phyloP scores from a whole-genome alignment of 129 eudicot species.

The Arctium minus region DNA sequence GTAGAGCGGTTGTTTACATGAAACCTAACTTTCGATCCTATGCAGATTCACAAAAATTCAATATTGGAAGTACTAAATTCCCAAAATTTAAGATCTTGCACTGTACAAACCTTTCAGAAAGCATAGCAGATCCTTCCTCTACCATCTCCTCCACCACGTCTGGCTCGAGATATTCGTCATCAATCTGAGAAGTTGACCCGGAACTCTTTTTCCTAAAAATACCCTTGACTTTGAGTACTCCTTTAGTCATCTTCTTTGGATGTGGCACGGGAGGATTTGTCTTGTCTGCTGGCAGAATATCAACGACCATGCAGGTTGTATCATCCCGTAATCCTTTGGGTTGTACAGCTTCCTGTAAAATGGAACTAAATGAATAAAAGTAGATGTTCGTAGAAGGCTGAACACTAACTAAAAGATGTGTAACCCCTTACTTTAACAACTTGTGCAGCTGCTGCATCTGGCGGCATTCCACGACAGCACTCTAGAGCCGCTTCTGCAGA shows the following conservation, averaged over 20 bases:
- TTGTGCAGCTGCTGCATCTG: constrained; percentile 95
- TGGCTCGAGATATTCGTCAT: constrained; percentile 61
- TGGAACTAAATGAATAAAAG: neutral
- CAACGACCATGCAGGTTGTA: constrained; percentile 96
- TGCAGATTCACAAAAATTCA: neutral
- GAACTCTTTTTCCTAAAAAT: constrained; percentile 73
- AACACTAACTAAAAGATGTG: neutral
- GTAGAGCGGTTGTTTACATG: too few relatives aligned
- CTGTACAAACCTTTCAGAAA: constrained; percentile 71
- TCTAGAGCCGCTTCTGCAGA: constrained; percentile 79
- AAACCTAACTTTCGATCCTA: too few relatives aligned
- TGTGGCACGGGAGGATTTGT: constrained; percentile 60
- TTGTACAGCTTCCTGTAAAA: constrained; percentile 77
- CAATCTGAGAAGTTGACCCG: constrained; percentile 53
- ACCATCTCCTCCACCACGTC: constrained; percentile 84
- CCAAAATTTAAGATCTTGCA: neutral
- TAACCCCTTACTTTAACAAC: constrained; percentile 67
- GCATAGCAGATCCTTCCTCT: constrained; percentile 94
- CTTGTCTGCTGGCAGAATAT: constrained; percentile 73
- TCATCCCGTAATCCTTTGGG: constrained; percentile 90
- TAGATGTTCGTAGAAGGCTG: neutral
- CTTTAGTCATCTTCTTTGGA: constrained; percentile 66
- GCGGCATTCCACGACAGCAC: constrained; percentile 79
- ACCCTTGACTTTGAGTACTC: constrained; percentile 61
- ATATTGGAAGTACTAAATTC: neutral